Conservation (phyloP, 2,329 filamentous ascomycete species). For the Cordyceps cicadae region DNA sequence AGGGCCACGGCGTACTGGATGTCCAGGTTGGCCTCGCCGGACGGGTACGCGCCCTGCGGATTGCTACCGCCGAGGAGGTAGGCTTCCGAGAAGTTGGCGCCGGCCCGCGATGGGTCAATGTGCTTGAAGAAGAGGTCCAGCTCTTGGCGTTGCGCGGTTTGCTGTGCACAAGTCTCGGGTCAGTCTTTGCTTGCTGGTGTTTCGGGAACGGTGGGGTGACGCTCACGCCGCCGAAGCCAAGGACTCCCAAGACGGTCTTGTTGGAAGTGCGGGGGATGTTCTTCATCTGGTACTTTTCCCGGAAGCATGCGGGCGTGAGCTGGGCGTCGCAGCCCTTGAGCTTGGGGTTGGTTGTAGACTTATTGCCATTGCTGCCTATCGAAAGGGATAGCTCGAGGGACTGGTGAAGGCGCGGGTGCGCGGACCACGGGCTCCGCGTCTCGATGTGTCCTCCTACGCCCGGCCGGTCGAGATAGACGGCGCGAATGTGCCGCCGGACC, state of each 20-base stretch:
- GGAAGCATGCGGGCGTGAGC: slow-evolving; percentile 37
- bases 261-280: slow-evolving; percentile 45
- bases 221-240: slow-evolving; percentile 32
- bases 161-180: slow-evolving; percentile 11
- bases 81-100: slow-evolving; percentile 48
- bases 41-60: slow-evolving; percentile 31
- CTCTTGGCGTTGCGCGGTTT: slow-evolving; percentile 46
- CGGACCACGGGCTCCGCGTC: too few species aligned
- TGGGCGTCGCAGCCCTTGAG: slow-evolving; percentile 25
- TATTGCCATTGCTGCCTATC: too few species aligned
- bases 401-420: too few species aligned
- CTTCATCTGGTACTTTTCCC: slow-evolving; percentile 36
- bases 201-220: too few species aligned
- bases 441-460: not conserved
- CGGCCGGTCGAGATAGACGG: not conserved
- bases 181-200: not conserved
- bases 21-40: slow-evolving; percentile 31
- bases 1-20: slow-evolving; percentile 28
- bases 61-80: slow-evolving; percentile 50
- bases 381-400: too few species aligned
- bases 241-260: slow-evolving; percentile 57
- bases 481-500: not conserved
- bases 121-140: slow-evolving; percentile 46
- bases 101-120: slow-evolving; percentile 43
- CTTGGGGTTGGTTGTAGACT: too few species aligned